These are phyloP conservation scores for Anthostomella pinea DNA, from an alignment of 2,329 filamentous ascomycete genomes.

Conservation along the genomic window DNA sequence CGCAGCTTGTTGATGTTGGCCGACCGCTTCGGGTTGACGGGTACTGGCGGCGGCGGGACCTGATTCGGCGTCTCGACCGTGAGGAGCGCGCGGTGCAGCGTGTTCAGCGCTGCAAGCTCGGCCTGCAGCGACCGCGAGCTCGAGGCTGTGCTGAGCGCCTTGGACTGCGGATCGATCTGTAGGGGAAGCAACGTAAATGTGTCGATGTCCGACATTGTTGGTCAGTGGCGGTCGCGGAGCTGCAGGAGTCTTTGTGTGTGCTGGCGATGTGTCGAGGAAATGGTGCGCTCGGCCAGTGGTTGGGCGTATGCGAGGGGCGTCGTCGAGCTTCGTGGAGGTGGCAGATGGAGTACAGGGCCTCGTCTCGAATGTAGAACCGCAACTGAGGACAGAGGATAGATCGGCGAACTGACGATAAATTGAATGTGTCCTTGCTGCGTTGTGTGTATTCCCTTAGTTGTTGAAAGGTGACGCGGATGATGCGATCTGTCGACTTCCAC, in stretches of 20 bases:
- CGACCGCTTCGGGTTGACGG: conserved; percentile 87
- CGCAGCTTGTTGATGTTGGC: conserved; percentile 88
- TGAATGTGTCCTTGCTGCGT: too few species aligned
- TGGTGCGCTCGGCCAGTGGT: too few species aligned
- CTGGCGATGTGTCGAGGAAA: too few species aligned
- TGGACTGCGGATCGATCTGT: conserved; percentile 75
- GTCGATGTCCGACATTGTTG: conserved; percentile 27
- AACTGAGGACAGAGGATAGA: too few species aligned
- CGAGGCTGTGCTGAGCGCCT: conserved; percentile 60
- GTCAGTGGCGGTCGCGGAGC: background rate
- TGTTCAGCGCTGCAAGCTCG: conserved; percentile 74
- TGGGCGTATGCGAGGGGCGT: too few species aligned
- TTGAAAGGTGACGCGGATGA: conserved; percentile 1
- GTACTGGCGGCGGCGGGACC: conserved; percentile 80
- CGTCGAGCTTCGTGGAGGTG: too few species aligned
- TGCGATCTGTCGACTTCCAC: conserved; percentile 10
- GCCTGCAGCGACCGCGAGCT: conserved; percentile 46
- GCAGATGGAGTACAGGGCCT: too few species aligned
- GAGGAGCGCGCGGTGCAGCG: conserved; percentile 72
- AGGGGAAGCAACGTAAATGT: conserved; percentile 79
- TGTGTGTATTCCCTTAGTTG: too few species aligned
- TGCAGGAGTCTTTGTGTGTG: too few species aligned
- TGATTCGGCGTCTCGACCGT: conserved; percentile 58
- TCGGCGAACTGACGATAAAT: too few species aligned
- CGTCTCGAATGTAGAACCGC: too few species aligned